A percentile compares a stretch with the other conserved stretches of the same genome.
These are phyloP conservation scores for Cornus controversa DNA, from an alignment of 148 eudicot species.

Conservation along the genomic window DNA sequence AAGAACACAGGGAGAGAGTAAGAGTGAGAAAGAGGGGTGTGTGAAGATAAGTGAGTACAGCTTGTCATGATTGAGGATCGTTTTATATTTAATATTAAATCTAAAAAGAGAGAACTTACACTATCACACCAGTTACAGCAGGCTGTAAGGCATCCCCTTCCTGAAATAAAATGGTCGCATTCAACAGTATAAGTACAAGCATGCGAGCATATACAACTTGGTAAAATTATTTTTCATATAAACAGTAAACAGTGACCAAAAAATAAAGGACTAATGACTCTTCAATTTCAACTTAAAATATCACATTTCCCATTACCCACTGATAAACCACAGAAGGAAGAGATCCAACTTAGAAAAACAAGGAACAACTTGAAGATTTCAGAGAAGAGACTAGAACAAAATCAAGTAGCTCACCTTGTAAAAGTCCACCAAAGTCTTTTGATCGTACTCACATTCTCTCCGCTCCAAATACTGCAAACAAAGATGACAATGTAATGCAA, in stretches of 20 bases:
- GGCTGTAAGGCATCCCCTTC: slow-evolving; percentile 68
- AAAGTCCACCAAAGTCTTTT: slow-evolving; percentile 65
- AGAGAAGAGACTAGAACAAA: not conserved
- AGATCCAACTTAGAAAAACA: not conserved
- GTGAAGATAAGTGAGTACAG: too few relatives aligned
- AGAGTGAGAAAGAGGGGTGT: too few relatives aligned
- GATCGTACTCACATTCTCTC: slow-evolving; percentile 93
- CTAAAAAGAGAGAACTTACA: slow-evolving; percentile 44
- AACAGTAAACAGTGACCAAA: not conserved
- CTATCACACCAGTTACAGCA: slow-evolving; percentile 62
- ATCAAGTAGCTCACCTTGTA: slow-evolving; percentile 51
- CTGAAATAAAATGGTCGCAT: slow-evolving; percentile 31
- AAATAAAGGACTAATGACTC: not conserved
- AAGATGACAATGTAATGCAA: too few relatives aligned
- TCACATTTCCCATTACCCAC: too few relatives aligned
- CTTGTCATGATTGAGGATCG: too few relatives aligned
- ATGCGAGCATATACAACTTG: not conserved
- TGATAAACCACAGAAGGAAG: not conserved
- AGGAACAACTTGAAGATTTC: not conserved
- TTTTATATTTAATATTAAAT: too few relatives aligned
- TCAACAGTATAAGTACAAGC: not conserved
- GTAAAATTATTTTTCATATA: not conserved
- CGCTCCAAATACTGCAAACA: slow-evolving; percentile 73
- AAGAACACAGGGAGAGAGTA: too few relatives aligned
- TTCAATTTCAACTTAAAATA: too few relatives aligned